Evolutionary conservation across 208 protist species (phyloP).

Genomic region (Pavlovales sp.): DNA sequence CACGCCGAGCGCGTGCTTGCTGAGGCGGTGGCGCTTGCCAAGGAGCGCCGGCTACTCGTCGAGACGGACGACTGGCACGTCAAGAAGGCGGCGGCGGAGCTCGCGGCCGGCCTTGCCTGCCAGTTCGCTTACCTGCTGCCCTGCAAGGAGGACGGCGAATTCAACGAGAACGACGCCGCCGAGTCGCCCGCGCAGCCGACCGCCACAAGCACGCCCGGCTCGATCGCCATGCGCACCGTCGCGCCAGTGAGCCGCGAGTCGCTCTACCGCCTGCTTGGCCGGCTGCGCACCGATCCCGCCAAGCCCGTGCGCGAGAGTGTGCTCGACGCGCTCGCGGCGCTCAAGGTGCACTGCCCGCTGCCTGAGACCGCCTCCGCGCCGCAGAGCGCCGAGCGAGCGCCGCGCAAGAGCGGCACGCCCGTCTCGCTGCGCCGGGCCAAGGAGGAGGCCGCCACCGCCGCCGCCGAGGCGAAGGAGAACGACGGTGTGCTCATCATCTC

Average conservation of each 20-base stretch:
- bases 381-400: too few species aligned
- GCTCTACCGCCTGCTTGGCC: not conserved
- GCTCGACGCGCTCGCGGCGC: not conserved
- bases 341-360: not conserved
- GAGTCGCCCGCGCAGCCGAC: too few species aligned
- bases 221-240: too few species aligned
- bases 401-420: too few species aligned
- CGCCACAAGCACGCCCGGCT: too few species aligned
- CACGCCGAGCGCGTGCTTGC: not conserved
- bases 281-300: not conserved
- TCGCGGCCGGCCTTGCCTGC: not conserved
- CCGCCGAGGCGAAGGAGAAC: too few species aligned
- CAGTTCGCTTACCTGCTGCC: too few species aligned
- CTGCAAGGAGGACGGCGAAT: not conserved
- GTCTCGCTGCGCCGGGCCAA: not conserved
- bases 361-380: too few species aligned
- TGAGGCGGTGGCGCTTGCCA: not conserved
- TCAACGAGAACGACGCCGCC: not conserved
- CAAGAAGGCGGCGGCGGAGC: not conserved
- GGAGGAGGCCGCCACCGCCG: not conserved
- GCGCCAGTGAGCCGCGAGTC: not conserved
- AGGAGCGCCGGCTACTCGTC: not conserved
- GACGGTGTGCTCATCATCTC: not conserved
- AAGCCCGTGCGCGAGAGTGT: not conserved
- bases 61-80: not conserved